Conservation (phyloP, 2,329 filamentous ascomycete genomes). For the Leptographium radiaticola region DNA sequence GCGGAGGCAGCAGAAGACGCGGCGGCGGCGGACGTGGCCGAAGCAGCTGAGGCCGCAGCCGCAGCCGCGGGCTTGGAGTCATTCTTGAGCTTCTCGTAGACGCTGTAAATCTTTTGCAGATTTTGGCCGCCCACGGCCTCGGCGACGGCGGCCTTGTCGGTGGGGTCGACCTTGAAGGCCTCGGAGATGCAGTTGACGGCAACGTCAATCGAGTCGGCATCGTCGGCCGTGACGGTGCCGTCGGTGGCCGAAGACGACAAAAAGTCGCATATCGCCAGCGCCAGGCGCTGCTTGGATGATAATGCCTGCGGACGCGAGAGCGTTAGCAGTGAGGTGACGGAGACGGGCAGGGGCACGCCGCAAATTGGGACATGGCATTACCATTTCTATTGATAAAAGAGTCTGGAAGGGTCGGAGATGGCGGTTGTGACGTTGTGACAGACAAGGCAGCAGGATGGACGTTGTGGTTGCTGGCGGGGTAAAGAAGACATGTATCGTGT, state of each 20-base stretch:
- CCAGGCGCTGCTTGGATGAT: slow-evolving; percentile 66
- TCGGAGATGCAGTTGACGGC: slow-evolving; percentile 90
- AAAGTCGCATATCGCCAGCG: slow-evolving; percentile 95
- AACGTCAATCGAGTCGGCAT: slow-evolving; percentile 87
- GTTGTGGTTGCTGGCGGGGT: no score
- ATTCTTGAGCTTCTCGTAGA: slow-evolving; percentile 88
- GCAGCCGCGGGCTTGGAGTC: slow-evolving; percentile 20
- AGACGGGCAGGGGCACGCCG: neutral
- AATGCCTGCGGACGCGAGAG: slow-evolving; percentile 21
- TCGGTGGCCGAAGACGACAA: slow-evolving; percentile 72
- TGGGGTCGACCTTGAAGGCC: slow-evolving; percentile 87
- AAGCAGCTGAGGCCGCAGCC: slow-evolving; percentile 15
- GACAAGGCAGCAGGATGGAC: no score
- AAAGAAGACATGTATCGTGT: no score
- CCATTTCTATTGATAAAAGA: no score
- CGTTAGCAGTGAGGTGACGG: no score
- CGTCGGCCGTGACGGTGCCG: slow-evolving; percentile 76
- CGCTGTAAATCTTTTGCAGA: slow-evolving; percentile 80
- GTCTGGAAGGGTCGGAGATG: no score
- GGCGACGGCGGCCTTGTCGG: slow-evolving; percentile 56
- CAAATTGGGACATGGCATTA: no score
- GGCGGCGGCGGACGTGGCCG: slow-evolving; percentile 25
- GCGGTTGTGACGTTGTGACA: no score
- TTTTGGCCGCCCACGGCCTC: slow-evolving; percentile 76
- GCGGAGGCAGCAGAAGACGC: slow-evolving; percentile 16